These are phyloP conservation scores for Penicillium italicum DNA, from an alignment of 2,329 filamentous ascomycete species.

Conservation along the genomic window DNA sequence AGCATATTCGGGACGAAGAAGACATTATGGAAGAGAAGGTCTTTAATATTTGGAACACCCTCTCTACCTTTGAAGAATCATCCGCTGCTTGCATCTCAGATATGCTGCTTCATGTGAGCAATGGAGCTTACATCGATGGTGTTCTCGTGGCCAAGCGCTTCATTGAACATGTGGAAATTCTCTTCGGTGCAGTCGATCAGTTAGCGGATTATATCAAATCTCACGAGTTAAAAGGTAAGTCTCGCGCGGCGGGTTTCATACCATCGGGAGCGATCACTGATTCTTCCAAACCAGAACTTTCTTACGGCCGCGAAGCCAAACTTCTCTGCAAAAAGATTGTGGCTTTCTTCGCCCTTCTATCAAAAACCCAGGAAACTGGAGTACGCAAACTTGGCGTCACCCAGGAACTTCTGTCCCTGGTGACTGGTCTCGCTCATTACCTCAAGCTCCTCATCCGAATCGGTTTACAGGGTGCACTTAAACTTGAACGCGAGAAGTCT, in stretches of 20 bases:
- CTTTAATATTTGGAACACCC: conserved; percentile 94
- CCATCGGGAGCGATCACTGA: conserved; percentile 22
- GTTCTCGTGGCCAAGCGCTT: conserved; percentile 94
- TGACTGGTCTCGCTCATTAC: conserved; percentile 94
- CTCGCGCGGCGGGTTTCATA: not conserved
- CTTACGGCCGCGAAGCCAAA: conserved; percentile 94
- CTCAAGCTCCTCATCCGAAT: conserved; percentile 96
- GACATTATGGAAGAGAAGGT: conserved; percentile 97
- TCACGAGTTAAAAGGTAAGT: conserved; percentile 70
- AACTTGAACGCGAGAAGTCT: conserved; percentile 78
- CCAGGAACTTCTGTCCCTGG: conserved; percentile 93
- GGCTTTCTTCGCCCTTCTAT: conserved; percentile 90
- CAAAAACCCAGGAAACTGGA: conserved; percentile 90
- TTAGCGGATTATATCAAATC: conserved; percentile 70
- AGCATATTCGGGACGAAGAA: conserved; percentile 76
- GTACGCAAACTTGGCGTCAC: conserved; percentile 90
- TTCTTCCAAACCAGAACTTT: conserved; percentile 59
- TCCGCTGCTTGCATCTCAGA: conserved; percentile 98
- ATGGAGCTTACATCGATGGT: conserved; percentile 91
- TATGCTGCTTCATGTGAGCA: conserved; percentile 97
- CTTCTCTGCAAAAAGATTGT: conserved; percentile 99
- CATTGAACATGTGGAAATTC: conserved; percentile 89
- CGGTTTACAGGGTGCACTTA: conserved; percentile 87
- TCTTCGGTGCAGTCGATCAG: conserved; percentile 84
- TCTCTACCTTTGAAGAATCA: conserved; percentile 95